These are phyloP conservation scores for Fusarium nodosum DNA, from an alignment of 2,329 filamentous ascomycete species.

Conservation along the genomic window DNA sequence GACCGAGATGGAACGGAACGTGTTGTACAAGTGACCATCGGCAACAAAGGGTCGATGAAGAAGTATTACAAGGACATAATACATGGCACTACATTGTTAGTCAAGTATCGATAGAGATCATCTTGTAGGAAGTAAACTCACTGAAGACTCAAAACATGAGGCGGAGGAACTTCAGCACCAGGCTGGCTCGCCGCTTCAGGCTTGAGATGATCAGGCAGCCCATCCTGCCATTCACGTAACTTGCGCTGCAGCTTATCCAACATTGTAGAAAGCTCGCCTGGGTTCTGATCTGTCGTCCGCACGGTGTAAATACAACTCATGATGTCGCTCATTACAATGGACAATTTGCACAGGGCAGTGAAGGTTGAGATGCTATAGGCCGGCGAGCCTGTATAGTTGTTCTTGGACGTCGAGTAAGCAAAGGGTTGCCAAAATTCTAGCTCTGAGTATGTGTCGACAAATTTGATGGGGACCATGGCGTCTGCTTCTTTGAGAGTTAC, in stretches of 20 bases:
- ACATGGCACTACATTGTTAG: constrained; percentile 56
- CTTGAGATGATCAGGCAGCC: constrained; percentile 59
- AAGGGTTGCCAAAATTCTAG: constrained; percentile 65
- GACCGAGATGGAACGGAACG: constrained; percentile 57
- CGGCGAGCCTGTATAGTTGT: constrained; percentile 48
- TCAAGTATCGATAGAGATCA: fast-evolving
- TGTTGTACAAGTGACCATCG: constrained; percentile 62
- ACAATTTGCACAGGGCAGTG: constrained; percentile 40
- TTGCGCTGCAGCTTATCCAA: constrained; percentile 57
- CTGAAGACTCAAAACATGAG: constrained; percentile 60
- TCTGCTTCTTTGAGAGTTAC: constrained; percentile 62
- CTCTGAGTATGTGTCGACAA: constrained; percentile 66
- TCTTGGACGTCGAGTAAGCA: constrained; percentile 33
- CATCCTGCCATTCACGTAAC: constrained; percentile 58
- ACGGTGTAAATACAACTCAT: constrained; percentile 62
- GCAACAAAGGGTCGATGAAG: constrained; percentile 67
- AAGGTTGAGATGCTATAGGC: constrained; percentile 42
- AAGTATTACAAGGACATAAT: constrained; percentile 65
- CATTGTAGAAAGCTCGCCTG: constrained; percentile 54
- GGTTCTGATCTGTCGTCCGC: constrained; percentile 54
- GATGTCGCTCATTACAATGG: constrained; percentile 58
- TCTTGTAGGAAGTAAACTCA: neutral
- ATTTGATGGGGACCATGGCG: constrained; percentile 61
- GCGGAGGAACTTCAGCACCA: constrained; percentile 53
- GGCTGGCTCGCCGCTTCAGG: constrained; percentile 52